These are phyloP conservation scores for Epithele typhae DNA, from an alignment of 768 basidiomycete species.

Conservation along the genomic window DNA sequence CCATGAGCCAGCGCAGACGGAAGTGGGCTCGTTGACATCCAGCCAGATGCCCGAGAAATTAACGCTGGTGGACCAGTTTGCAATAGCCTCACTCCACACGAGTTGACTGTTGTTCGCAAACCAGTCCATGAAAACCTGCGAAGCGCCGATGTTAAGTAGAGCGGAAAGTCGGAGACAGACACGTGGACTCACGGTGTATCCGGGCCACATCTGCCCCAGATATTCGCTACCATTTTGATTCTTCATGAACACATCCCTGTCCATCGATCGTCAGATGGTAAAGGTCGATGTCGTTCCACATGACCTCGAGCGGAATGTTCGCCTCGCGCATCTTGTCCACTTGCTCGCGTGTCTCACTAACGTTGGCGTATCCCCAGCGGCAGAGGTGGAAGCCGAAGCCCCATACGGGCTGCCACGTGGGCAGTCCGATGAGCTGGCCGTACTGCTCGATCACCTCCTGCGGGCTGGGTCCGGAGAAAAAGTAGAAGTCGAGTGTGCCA, in stretches of 20 bases:
- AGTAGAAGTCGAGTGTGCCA: too few relatives aligned
- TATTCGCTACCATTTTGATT: conserved; percentile 73
- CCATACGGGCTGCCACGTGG: too few relatives aligned
- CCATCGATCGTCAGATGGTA: too few relatives aligned
- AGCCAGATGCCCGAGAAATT: conserved; percentile 64
- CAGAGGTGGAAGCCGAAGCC: too few relatives aligned
- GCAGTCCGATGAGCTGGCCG: too few relatives aligned
- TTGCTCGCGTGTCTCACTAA: too few relatives aligned
- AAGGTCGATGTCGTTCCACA: too few relatives aligned
- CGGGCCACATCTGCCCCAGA: conserved; percentile 76
- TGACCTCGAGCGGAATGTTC: too few relatives aligned
- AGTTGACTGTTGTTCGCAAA: conserved; percentile 45
- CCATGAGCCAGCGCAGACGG: conserved; percentile 63
- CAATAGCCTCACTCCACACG: conserved; percentile 60
- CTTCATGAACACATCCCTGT: conserved; percentile 68
- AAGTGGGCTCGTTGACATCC: conserved; percentile 64
- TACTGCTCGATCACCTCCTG: too few relatives aligned
- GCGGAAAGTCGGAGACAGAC: background rate
- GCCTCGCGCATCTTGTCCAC: too few relatives aligned
- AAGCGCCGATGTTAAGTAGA: conserved; percentile 8
- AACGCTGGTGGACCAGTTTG: conserved; percentile 54
- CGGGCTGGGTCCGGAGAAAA: too few relatives aligned
- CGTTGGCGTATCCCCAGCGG: too few relatives aligned
- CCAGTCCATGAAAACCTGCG: conserved; percentile 58
- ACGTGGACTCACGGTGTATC: conserved; percentile 55